Evolutionary conservation across 2,329 filamentous ascomycete genomes (phyloP).

Genomic region (Colletotrichum navitas): DNA sequence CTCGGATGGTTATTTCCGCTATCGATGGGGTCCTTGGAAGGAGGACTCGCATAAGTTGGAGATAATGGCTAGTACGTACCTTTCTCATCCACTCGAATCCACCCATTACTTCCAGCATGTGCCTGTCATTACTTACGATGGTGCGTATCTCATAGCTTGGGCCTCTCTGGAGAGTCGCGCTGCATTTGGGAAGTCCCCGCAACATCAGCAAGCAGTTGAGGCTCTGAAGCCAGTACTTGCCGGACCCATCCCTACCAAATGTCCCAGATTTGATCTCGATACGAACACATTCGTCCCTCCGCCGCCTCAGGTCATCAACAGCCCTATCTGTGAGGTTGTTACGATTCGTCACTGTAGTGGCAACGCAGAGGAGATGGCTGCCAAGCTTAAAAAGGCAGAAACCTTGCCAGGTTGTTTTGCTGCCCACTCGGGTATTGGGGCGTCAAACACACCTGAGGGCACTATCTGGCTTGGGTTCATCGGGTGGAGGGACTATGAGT

Average conservation of each 20-base stretch:
- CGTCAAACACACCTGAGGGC: slow-evolving; percentile 17
- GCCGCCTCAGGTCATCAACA: slow-evolving; percentile 35
- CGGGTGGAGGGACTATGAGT: slow-evolving; percentile 30
- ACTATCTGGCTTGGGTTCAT: slow-evolving; percentile 35
- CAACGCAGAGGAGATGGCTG: slow-evolving; percentile 13
- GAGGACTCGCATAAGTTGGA: slow-evolving; percentile 31
- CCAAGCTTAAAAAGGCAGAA: slow-evolving; percentile 28
- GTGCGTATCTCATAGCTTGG: slow-evolving; percentile 8
- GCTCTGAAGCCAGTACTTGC: slow-evolving; percentile 24
- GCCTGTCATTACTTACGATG: neutral
- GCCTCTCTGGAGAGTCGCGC: slow-evolving; percentile 17
- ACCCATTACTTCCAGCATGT: too few relatives aligned
- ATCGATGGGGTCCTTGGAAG: slow-evolving; percentile 38
- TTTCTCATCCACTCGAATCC: neutral
- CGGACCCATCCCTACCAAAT: slow-evolving; percentile 13
- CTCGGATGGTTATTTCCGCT: slow-evolving; percentile 36
- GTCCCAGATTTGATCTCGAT: slow-evolving; percentile 33
- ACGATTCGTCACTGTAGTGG: slow-evolving; percentile 27
- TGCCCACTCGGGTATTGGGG: slow-evolving; percentile 24
- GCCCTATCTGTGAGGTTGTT: slow-evolving; percentile 36
- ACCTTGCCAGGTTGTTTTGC: slow-evolving; percentile 15
- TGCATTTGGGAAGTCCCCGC: slow-evolving; percentile 27
- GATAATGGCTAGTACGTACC: slow-evolving; percentile 28
- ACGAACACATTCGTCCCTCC: slow-evolving; percentile 14
- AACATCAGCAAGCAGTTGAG: slow-evolving; percentile 33